These are phyloP conservation scores for Lachancea nothofagi DNA, from an alignment of 805 yeast species.

Conservation along the genomic window DNA sequence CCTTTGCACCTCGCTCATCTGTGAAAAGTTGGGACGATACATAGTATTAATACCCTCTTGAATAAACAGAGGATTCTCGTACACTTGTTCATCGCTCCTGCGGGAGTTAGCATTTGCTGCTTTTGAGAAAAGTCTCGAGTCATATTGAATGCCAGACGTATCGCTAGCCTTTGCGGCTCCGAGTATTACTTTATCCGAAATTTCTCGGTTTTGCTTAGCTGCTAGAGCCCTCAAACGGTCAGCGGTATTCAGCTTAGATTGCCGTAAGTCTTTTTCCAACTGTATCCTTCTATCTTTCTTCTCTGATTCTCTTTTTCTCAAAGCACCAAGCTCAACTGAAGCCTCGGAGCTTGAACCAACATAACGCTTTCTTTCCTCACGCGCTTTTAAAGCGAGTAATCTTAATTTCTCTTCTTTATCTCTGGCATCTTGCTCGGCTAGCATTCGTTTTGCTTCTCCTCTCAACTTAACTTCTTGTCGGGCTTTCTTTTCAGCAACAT, in stretches of 20 bases:
- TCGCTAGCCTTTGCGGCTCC: constrained; percentile 42
- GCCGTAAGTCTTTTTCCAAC: constrained; percentile 43
- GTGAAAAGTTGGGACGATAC: constrained; percentile 38
- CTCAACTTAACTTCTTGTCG: constrained; percentile 50
- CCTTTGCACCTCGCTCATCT: constrained; percentile 14
- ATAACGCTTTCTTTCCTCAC: constrained; percentile 29
- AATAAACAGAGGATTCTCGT: constrained; percentile 54
- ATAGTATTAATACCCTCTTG: constrained; percentile 47
- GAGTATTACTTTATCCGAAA: constrained; percentile 50
- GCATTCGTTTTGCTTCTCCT: constrained; percentile 42
- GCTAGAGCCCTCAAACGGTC: constrained; percentile 41
- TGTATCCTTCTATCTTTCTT: constrained; percentile 42
- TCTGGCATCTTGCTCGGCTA: constrained; percentile 45
- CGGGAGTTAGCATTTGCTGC: constrained; percentile 36
- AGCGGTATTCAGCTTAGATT: constrained; percentile 42
- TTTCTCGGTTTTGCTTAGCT: constrained; percentile 42
- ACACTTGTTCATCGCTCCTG: constrained; percentile 43
- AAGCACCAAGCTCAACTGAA: constrained; percentile 10
- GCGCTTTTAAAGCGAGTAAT: constrained; percentile 44
- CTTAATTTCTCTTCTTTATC: constrained; percentile 49
- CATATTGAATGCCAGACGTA: constrained; percentile 44
- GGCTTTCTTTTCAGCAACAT: constrained; percentile 57
- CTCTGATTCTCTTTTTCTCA: constrained; percentile 35
- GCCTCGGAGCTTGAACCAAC: constrained; percentile 8
- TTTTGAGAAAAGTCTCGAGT: constrained; percentile 50